These are phyloP conservation scores for Symbiodinium natans DNA, from an alignment of 73 alveolate genomes.

Conservation along the genomic window DNA sequence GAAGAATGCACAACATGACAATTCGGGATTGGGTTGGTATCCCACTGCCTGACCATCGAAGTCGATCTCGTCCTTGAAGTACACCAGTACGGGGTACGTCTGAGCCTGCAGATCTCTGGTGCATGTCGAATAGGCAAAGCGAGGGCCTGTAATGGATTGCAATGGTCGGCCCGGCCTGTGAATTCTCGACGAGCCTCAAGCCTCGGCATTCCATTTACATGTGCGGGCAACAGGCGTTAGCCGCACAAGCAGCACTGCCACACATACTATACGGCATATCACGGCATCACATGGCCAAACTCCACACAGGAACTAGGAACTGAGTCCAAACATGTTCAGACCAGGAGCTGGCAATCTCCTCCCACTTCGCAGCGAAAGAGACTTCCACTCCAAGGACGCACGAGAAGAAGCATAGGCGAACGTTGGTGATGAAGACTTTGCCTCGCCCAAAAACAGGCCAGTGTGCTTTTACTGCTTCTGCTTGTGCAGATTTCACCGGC, in stretches of 20 bases:
- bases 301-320: too few species aligned
- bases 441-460: not conserved
- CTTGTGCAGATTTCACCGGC: too few species aligned
- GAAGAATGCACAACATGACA: not conserved
- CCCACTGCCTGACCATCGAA: slow-evolving; percentile 86
- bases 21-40: too few species aligned
- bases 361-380: slow-evolving; percentile 64
- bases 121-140: too few species aligned
- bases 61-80: slow-evolving; percentile 53
- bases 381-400: slow-evolving; percentile 78
- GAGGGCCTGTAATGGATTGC: too few species aligned
- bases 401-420: slow-evolving; percentile 78
- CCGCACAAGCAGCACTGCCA: too few species aligned
- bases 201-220: not conserved
- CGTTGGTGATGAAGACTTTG: slow-evolving; percentile 66
- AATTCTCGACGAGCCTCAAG: slow-evolving; percentile 45
- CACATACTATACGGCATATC: too few species aligned
- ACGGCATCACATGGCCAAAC: too few species aligned
- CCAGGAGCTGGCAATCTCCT: slow-evolving; percentile 36
- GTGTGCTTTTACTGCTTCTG: not conserved
- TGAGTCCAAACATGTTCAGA: not conserved
- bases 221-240: too few species aligned
- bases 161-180: too few species aligned
- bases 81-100: slow-evolving; percentile 64
- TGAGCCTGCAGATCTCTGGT: too few species aligned